phyloP scores from a whole-genome alignment of 805 yeast genomes.

The Saturnispora dispora region DNA sequence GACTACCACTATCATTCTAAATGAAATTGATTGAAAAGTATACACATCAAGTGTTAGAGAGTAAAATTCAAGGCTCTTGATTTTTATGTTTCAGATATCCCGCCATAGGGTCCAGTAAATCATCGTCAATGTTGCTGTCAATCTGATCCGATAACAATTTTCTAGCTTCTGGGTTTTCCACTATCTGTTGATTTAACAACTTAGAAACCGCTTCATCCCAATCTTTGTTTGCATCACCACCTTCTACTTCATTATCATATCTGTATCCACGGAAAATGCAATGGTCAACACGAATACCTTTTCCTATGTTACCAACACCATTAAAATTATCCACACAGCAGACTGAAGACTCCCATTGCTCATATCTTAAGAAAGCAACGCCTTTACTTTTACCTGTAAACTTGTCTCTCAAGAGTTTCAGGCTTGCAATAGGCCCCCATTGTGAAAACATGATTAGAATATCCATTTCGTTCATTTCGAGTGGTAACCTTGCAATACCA shows the following conservation, averaged over 20 bases:
- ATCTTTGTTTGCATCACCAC: conserved; percentile 8
- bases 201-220: conserved; percentile 6
- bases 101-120: conserved; percentile 6
- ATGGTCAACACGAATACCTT: conserved; percentile 2
- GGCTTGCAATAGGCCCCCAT: conserved; percentile 75
- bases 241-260: conserved; percentile 5
- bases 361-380: conserved; percentile 76
- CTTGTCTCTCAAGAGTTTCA: conserved; percentile 59
- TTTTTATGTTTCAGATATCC: conserved; percentile 1
- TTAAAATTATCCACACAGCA: conserved; percentile 86
- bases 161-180: not conserved
- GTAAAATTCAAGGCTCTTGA: not conserved
- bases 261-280: conserved; percentile 2
- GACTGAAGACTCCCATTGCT: conserved; percentile 68
- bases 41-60: not conserved
- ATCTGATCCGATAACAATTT: not conserved
- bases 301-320: conserved; percentile 31
- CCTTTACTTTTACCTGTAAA: conserved; percentile 61
- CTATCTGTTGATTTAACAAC: not conserved
- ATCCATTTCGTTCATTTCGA: conserved; percentile 63
- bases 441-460: conserved; percentile 74
- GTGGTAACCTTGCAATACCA: conserved; percentile 65
- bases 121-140: not conserved
- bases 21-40: not conserved
- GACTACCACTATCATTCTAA: not conserved